These are phyloP conservation scores for Globisporangium polare DNA, from an alignment of 352 stramenopile genomes.

Conservation along the genomic window DNA sequence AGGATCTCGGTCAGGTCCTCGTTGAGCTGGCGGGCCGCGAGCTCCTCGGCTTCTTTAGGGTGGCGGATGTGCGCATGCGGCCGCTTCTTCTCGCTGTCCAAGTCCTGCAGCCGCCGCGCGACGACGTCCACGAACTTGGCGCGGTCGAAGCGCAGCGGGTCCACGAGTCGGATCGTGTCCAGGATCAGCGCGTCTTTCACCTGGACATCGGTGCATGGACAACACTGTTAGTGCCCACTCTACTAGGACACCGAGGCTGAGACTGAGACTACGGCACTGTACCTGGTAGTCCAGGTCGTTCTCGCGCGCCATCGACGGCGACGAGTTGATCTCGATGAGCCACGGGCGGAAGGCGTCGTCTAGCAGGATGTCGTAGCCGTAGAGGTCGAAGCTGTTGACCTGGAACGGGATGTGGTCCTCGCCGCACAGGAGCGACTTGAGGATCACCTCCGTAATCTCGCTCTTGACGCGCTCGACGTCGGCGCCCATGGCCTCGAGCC, in stretches of 20 bases:
- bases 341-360: conserved; percentile 88
- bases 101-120: conserved; percentile 48
- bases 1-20: conserved; percentile 73
- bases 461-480: conserved; percentile 64
- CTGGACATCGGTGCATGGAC: not conserved
- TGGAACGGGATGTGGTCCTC: conserved; percentile 90
- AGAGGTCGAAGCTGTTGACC: conserved; percentile 93
- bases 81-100: conserved; percentile 51
- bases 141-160: conserved; percentile 82
- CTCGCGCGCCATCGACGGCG: conserved; percentile 88
- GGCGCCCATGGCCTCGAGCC: conserved; percentile 58
- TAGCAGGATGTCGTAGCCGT: conserved; percentile 94
- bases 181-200: conserved; percentile 90
- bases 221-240: not conserved
- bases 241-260: no score
- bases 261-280: no score
- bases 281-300: conserved; percentile 77
- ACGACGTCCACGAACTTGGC: conserved; percentile 63
- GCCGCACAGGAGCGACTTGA: conserved; percentile 85
- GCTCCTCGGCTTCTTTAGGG: conserved; percentile 47
- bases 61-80: conserved; percentile 53
- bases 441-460: conserved; percentile 71
- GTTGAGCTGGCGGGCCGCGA: conserved; percentile 46
- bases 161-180: conserved; percentile 85
- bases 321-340: conserved; percentile 96